Conservation (phyloP, 2,329 filamentous ascomycete species). For the Neofusicoccum umdonicola region DNA sequence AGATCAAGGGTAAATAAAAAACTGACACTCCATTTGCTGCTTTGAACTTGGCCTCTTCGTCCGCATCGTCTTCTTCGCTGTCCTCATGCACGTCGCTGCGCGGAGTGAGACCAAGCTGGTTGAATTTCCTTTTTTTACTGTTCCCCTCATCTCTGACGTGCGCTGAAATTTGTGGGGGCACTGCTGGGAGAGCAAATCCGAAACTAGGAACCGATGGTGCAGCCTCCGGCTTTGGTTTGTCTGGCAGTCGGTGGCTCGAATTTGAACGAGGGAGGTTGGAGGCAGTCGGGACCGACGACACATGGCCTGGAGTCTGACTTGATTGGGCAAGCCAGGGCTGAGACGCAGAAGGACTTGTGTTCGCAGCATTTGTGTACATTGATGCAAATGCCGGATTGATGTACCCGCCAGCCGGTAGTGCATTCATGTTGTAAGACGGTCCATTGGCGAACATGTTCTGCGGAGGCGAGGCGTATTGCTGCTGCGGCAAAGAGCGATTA, state of each 20-base stretch:
- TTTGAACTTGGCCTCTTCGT: slow-evolving; percentile 61
- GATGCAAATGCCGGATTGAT: slow-evolving; percentile 22
- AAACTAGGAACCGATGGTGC: slow-evolving; percentile 37
- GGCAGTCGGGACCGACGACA: neutral
- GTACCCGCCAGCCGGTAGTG: slow-evolving; percentile 17
- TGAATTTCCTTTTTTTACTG: slow-evolving; percentile 70
- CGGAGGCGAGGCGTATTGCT: neutral
- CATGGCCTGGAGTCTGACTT: neutral
- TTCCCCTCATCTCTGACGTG: slow-evolving; percentile 1
- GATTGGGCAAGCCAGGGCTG: slow-evolving; percentile 1
- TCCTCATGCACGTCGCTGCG: slow-evolving; percentile 46
- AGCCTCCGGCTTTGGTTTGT: slow-evolving; percentile 6
- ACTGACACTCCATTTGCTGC: slow-evolving; percentile 54
- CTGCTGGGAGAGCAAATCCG: slow-evolving; percentile 30
- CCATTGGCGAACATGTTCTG: neutral
- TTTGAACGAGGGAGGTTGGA: neutral
- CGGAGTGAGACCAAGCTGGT: slow-evolving; percentile 69
- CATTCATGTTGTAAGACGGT: neutral
- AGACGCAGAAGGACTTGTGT: neutral
- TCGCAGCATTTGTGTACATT: neutral
- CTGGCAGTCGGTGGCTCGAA: neutral
- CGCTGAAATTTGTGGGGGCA: neutral
- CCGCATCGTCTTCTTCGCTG: slow-evolving; percentile 65
- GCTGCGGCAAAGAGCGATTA: neutral
- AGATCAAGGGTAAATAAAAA: slow-evolving; percentile 22